Base-by-base conservation (phyloP, 768 basidiomycete genomes). In the Dioszegia crocea region DNA sequence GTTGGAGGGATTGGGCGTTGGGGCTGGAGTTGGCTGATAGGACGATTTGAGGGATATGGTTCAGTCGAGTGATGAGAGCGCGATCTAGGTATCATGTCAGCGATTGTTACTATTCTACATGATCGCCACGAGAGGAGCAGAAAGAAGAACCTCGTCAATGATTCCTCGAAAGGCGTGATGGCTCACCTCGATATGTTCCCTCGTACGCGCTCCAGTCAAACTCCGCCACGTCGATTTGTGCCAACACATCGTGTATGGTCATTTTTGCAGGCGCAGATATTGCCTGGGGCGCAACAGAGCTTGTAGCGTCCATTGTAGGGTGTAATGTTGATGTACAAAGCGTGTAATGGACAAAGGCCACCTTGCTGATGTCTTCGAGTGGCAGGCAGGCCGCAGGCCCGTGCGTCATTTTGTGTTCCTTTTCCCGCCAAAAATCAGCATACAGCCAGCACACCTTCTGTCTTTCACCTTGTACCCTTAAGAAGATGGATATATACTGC, bases 141-240 rank as follows among this genome's bases (percentile, higher is more conserved):
- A n/a, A n/a, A n/a, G 38, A 2, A 12, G 31, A 52, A 17, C 43
- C n/a, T 19, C 26, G 14, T 19, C 40, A 21, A 14, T 44, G 19
- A 9, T 44, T 11, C 43, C 21, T 21, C 10, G 9, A 46, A 24
- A 46, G 45, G 9, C n/a, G n/a, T n/a, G n/a, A n/a, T n/a, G 19
- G 23, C 65, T 61, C 21, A 71, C 70, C 70, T 52, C 57, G 53
- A 44, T 73, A 73, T 1, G 66, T 65, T 16, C 60, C 63, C 48
- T 67, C 65, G 45, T 60, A 73, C 4, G 66, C 50, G n/a, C 41
- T 39, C 68, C 68, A 69, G 50, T 73, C 68, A 53, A 73, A 73
- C 0, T 44, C 26, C 2, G 48, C 57, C 10, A 60, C n/a, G 49
- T 67, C 58, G 24, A 65, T 30, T 23, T 24, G 29, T 3, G 31